These are phyloP conservation scores for Entomortierella beljakovae DNA, from an alignment of 192 early-diverging fungal genomes.

Conservation along the genomic window DNA sequence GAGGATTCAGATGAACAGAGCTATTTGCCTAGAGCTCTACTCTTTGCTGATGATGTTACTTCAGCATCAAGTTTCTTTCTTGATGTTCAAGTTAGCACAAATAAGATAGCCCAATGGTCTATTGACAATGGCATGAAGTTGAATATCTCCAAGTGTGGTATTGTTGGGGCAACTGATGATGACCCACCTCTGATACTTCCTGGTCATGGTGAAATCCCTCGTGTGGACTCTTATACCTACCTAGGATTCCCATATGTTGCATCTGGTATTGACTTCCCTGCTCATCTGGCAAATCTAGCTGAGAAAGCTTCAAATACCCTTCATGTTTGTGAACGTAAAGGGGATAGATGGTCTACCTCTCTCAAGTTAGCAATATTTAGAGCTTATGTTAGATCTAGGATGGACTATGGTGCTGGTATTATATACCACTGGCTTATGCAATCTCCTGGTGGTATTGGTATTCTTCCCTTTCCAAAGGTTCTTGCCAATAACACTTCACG, in stretches of 20 bases:
- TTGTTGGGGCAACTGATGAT: neutral
- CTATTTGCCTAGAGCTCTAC: neutral
- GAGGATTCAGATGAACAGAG: neutral
- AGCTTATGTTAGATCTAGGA: neutral
- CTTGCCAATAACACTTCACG: too few relatives aligned
- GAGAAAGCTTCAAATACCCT: neutral
- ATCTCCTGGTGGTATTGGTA: neutral
- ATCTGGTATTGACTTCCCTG: neutral
- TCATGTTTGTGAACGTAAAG: too few relatives aligned
- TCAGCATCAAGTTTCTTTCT: neutral
- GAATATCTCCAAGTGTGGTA: slow-evolving; percentile 5
- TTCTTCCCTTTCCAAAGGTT: too few relatives aligned
- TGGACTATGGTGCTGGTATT: slow-evolving; percentile 16
- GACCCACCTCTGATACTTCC: slow-evolving; percentile 2
- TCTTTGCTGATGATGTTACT: slow-evolving; percentile 14
- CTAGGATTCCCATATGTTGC: neutral
- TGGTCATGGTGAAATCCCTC: neutral
- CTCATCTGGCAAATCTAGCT: neutral
- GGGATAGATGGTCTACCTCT: too few relatives aligned
- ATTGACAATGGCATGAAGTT: too few relatives aligned
- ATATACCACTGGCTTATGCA: slow-evolving; percentile 6
- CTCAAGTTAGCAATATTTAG: neutral
- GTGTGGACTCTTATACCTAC: neutral
- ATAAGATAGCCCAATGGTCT: too few relatives aligned
- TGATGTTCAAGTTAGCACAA: neutral